Evolutionary conservation across 176 grass and related monocot species (phyloP).

Genomic region (Carex cristatella): DNA sequence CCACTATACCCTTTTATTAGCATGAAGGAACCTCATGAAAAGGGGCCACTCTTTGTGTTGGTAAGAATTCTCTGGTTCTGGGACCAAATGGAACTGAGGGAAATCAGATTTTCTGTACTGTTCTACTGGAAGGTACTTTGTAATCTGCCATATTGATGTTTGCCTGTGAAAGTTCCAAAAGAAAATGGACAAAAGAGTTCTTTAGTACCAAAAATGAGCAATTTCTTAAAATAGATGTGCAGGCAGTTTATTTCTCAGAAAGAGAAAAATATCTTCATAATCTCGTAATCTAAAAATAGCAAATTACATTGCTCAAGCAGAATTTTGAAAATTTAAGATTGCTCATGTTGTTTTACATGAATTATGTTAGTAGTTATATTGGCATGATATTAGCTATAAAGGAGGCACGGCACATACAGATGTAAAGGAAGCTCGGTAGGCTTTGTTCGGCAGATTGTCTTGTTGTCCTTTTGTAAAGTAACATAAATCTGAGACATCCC

Average conservation of each 20-base stretch:
- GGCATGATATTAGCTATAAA: not conserved
- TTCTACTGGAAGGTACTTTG: slow-evolving; percentile 32
- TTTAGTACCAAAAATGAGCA: not conserved
- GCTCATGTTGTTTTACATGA: not conserved
- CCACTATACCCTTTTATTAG: slow-evolving; percentile 38
- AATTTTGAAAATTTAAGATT: not conserved
- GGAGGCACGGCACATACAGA: not conserved
- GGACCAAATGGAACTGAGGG: slow-evolving; percentile 38
- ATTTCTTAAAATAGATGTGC: not conserved
- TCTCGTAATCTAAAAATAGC: slow-evolving; percentile 1
- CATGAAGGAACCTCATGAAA: slow-evolving; percentile 44
- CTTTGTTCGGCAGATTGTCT: slow-evolving; percentile 11
- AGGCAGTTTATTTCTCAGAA: not conserved
- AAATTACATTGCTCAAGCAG: not conserved
- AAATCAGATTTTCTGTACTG: slow-evolving; percentile 17
- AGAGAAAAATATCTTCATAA: not conserved
- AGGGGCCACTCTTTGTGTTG: slow-evolving; percentile 52
- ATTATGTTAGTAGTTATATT: not conserved
- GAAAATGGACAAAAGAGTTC: not conserved
- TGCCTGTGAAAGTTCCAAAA: slow-evolving; percentile 5
- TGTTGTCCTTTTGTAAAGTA: slow-evolving; percentile 5
- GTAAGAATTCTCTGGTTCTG: slow-evolving; percentile 39
- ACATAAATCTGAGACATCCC: not conserved
- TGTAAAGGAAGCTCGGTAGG: not conserved
- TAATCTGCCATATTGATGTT: slow-evolving; percentile 40